Conservation (phyloP, 192 early-diverging fungal species). For the Dissophora globulifera region DNA sequence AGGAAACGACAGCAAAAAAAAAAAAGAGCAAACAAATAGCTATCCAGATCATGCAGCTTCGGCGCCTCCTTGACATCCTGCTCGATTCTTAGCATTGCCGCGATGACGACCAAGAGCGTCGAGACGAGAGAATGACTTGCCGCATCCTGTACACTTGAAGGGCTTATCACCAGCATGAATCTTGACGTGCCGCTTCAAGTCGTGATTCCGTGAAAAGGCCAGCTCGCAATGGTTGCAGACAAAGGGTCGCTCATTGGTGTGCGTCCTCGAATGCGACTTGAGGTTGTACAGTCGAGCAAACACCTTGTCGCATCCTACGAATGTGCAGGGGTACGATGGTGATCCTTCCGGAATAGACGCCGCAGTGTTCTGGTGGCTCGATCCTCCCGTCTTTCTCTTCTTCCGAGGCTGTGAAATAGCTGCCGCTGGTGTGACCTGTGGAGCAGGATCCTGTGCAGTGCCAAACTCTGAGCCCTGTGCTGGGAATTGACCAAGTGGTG, state of each 20-base stretch:
- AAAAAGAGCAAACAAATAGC: not conserved
- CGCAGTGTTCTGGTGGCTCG: conserved; percentile 32
- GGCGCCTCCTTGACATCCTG: conserved; percentile 8
- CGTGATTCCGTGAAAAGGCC: conserved; percentile 86
- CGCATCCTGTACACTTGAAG: conserved; percentile 74
- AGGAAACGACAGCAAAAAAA: not conserved
- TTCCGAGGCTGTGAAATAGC: conserved; percentile 8
- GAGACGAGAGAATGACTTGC: conserved; percentile 77
- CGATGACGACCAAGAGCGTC: conserved; percentile 80
- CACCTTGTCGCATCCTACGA: conserved; percentile 66
- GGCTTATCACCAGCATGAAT: conserved; percentile 79
- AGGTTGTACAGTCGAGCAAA: conserved; percentile 81
- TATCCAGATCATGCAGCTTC: not conserved
- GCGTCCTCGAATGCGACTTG: conserved; percentile 76
- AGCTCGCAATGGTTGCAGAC: conserved; percentile 74
- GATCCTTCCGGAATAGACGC: conserved; percentile 58
- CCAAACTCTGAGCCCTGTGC: conserved; percentile 50
- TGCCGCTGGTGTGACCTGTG: not conserved
- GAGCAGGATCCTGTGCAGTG: conserved; percentile 11
- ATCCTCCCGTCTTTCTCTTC: conserved; percentile 26
- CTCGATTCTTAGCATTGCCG: conserved; percentile 54
- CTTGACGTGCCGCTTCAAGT: conserved; percentile 86
- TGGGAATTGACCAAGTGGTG: conserved; percentile 39
- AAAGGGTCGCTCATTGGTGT: conserved; percentile 76
- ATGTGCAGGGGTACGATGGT: conserved; percentile 40